phyloP scores from a whole-genome alignment of 2,329 filamentous ascomycete genomes.

The Ceratocystis albifundus region DNA sequence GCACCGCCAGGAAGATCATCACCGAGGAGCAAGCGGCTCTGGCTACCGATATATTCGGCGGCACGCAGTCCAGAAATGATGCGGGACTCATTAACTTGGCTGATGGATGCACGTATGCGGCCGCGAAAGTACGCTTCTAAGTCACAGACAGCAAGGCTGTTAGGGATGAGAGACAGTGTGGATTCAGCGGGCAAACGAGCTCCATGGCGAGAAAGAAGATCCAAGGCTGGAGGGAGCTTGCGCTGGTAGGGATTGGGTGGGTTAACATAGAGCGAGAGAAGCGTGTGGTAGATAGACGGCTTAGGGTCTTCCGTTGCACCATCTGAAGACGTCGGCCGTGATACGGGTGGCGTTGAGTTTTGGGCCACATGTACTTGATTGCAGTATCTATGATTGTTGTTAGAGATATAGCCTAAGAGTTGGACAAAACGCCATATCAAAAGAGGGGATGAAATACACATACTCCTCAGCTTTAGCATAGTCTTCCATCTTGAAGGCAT shows the following conservation, averaged over 20 bases:
- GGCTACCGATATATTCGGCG: conserved; percentile 65
- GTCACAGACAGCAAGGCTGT: conserved; percentile 62
- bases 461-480: conserved; percentile 88
- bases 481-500: conserved; percentile 85
- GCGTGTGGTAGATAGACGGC: conserved; percentile 79
- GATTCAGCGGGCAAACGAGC: conserved; percentile 79
- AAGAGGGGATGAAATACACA: conserved; percentile 28
- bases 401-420: conserved; percentile 25
- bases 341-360: conserved; percentile 32
- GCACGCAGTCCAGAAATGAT: conserved; percentile 67
- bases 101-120: conserved; percentile 76
- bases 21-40: conserved; percentile 62
- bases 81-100: conserved; percentile 65
- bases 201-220: conserved; percentile 82
- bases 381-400: conserved; percentile 51
- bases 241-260: conserved; percentile 62
- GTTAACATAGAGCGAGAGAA: conserved; percentile 78
- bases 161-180: conserved; percentile 75
- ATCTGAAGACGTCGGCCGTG: conserved; percentile 30
- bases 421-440: background rate
- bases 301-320: conserved; percentile 39
- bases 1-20: conserved; percentile 42
- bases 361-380: conserved; percentile 65
- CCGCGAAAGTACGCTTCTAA: conserved; percentile 87
- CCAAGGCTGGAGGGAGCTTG: conserved; percentile 67